These are phyloP conservation scores for Hawksworthiomyces lignivorus DNA, from an alignment of 2,329 filamentous ascomycete species.

Conservation along the genomic window DNA sequence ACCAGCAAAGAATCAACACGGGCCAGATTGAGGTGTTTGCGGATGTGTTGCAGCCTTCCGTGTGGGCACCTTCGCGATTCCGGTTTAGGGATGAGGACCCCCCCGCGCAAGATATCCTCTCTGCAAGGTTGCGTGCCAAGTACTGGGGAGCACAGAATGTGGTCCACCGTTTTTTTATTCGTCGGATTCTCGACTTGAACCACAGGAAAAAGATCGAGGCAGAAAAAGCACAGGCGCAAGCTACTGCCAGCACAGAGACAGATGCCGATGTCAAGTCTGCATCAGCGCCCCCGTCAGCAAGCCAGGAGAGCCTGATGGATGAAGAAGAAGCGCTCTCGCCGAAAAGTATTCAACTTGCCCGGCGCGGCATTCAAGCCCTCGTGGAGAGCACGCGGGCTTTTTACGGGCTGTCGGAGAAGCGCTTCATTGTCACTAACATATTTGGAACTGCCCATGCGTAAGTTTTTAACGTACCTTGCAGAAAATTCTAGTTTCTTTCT, in stretches of 20 bases:
- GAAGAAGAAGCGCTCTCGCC: slow-evolving; percentile 24
- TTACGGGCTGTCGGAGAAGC: slow-evolving; percentile 51
- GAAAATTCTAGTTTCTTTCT: too few species aligned
- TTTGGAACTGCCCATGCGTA: slow-evolving; percentile 96
- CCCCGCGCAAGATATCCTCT: slow-evolving; percentile 68
- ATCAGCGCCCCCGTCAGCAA: background rate
- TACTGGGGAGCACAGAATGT: slow-evolving; percentile 92
- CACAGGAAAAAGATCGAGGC: slow-evolving; percentile 12
- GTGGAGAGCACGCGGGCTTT: slow-evolving; percentile 83
- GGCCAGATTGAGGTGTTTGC: slow-evolving; percentile 37
- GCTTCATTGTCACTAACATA: slow-evolving; percentile 87
- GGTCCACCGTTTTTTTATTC: slow-evolving; percentile 71
- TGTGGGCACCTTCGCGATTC: slow-evolving; percentile 43
- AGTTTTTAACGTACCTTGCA: too few species aligned
- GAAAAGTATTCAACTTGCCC: slow-evolving; percentile 46
- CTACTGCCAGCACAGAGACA: too few species aligned
- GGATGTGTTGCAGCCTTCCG: slow-evolving; percentile 19
- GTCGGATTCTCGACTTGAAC: slow-evolving; percentile 46
- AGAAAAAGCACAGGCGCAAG: background rate
- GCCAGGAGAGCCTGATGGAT: background rate
- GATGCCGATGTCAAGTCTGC: background rate
- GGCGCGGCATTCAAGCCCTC: slow-evolving; percentile 62
- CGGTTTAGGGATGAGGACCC: slow-evolving; percentile 52
- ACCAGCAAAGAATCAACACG: slow-evolving; percentile 24
- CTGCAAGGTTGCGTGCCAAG: slow-evolving; percentile 80